Evolutionary conservation across 2,329 filamentous ascomycete genomes (phyloP).

Genomic region (Xylariaceae sp.): DNA sequence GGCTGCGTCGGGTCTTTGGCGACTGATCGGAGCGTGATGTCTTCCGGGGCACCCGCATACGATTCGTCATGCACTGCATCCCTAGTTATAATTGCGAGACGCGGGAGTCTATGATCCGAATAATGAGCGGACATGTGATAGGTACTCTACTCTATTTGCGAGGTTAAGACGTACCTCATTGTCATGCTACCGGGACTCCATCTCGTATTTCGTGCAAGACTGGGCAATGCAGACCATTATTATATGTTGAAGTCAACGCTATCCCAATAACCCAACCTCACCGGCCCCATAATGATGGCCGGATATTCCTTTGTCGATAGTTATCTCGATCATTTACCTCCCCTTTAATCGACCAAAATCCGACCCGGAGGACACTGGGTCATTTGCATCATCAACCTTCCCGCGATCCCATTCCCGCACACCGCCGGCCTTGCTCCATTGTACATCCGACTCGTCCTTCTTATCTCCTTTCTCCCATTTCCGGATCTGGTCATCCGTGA

Average conservation of each 20-base stretch:
- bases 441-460: constrained; percentile 61
- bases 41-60: constrained; percentile 7
- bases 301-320: neutral
- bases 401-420: constrained; percentile 57
- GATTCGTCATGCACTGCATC: neutral
- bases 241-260: neutral
- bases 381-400: constrained; percentile 38
- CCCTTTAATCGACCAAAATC: constrained; percentile 22
- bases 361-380: constrained; percentile 11
- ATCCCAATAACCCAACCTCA: neutral
- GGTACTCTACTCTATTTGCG: constrained; percentile 5
- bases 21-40: constrained; percentile 4
- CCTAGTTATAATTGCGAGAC: neutral
- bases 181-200: constrained; percentile 3
- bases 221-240: neutral
- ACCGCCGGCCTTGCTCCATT: constrained; percentile 68
- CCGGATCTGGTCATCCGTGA: constrained; percentile 68
- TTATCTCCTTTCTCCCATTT: constrained; percentile 65
- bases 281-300: neutral
- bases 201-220: constrained; percentile 2
- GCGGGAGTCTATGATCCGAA: constrained; percentile 2
- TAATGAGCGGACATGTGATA: neutral
- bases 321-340: constrained; percentile 1
- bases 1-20: constrained; percentile 13
- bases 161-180: constrained; percentile 7